Base-by-base conservation (phyloP, 2,329 filamentous ascomycete species). In the Apiospora arundinis region DNA sequence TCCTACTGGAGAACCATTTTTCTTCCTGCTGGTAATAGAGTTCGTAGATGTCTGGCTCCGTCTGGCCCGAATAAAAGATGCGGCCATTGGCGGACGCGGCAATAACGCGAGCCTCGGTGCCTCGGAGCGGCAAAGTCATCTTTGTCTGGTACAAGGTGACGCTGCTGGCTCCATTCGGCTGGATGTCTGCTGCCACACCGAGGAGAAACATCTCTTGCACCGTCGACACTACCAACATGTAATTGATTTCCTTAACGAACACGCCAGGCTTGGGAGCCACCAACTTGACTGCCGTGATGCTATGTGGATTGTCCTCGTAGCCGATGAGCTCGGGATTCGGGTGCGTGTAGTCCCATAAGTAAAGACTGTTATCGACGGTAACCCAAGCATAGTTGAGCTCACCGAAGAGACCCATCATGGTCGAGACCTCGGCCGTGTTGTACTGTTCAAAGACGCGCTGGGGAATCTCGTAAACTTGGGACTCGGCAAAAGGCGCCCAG, bases 1-100 rank as follows among this genome's bases (percentile, higher is more conserved):
- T 97, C 75, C 93, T 90, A 81, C 91, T 95, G 69, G 93, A 92
- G 80, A 99, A 99, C 96, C 96, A 99, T 76, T 93, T 92, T 82
- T 99, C 96, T 81, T 98, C 95, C 78, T 97, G 95, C 82, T 98
- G 95, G 80, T 99, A 99, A 76, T 93, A 95, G 70, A 99, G 89
- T 82, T 99, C 96, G 80, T 96, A 94, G 67, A 99, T 90, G 77
- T 98, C 95, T 74, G 94, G 94, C 75, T 95, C 93, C 68, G 87
- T 88, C 68, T 88, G 89, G 48, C 95, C 94, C 56, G 93, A 92
- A 78, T 98, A 97, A 85, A 99, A 99, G 74, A 99, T 96, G 73
- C 96, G 93, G 11, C 97, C 97, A 28, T 90, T 92, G 25, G 92
- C 91, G 2, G 95, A 96, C 21, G 93, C 94, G 28, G 91, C 91